These are phyloP conservation scores for Wallemia ichthyophaga DNA, from an alignment of 1,284 basidiomycete species.

Conservation along the genomic window DNA sequence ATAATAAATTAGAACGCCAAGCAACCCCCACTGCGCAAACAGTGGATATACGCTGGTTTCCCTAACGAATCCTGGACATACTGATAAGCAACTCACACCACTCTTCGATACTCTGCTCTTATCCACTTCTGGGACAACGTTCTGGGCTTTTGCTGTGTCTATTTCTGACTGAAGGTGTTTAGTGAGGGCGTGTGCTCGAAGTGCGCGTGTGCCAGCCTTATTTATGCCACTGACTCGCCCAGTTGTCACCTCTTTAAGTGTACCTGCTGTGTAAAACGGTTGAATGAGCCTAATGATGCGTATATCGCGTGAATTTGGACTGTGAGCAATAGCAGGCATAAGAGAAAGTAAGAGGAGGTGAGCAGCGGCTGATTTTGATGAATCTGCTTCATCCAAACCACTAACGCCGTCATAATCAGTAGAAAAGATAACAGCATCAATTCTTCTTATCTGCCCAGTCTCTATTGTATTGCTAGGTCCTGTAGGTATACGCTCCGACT, in stretches of 20 bases:
- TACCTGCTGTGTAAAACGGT: neutral
- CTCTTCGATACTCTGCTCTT: neutral
- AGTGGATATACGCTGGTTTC: neutral
- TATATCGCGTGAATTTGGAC: neutral
- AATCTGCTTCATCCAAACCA: neutral
- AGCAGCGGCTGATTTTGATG: neutral
- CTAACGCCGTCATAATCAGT: neutral
- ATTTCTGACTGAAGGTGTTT: neutral
- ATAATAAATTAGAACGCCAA: neutral
- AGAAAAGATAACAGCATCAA: neutral
- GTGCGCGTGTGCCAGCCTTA: neutral
- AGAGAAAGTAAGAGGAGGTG: neutral
- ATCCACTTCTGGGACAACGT: neutral
- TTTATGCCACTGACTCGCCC: neutral
- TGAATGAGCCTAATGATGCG: neutral
- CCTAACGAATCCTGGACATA: neutral
- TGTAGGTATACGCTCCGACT: neutral
- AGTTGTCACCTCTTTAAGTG: neutral
- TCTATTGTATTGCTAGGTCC: neutral
- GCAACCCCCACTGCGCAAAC: neutral
- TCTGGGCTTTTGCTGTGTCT: neutral
- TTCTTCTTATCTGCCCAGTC: neutral
- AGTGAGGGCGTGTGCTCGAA: neutral
- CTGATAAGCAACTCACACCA: neutral
- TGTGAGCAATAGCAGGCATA: neutral